A percentile compares a stretch with the other conserved stretches of the same genome.
Conservation (phyloP, 768 basidiomycete genomes). For the Phlebiopsis gigantea region DNA sequence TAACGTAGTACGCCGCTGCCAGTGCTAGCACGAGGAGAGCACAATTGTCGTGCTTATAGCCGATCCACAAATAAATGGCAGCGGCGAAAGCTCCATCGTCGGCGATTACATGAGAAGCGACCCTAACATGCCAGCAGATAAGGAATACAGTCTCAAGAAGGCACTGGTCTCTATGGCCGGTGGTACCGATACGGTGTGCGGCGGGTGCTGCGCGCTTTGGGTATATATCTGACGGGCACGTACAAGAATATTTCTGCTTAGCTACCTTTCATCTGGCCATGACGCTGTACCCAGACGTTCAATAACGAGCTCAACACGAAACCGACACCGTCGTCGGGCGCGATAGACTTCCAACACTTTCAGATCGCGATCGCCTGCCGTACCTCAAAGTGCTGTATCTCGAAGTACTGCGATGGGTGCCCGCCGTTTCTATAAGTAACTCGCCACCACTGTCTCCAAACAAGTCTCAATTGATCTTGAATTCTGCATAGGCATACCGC, state of each 20-base stretch:
- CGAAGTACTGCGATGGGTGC: conserved; percentile 31
- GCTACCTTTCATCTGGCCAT: conserved; percentile 13
- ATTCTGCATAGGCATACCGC: conserved; percentile 19
- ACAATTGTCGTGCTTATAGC: not conserved
- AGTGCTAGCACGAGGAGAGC: no score
- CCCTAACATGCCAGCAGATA: conserved; percentile 38
- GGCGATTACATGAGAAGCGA: conserved; percentile 30
- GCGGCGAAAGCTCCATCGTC: conserved; percentile 43
- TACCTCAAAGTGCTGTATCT: conserved; percentile 17
- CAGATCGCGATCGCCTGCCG: conserved; percentile 8
- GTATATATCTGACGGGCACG: not conserved
- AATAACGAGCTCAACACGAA: conserved; percentile 16
- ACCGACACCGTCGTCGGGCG: conserved; percentile 16
- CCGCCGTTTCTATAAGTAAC: conserved; percentile 13
- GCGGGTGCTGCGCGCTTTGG: not conserved
- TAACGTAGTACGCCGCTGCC: conserved; percentile 32
- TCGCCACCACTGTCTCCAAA: conserved; percentile 13
- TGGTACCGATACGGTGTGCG: conserved; percentile 34
- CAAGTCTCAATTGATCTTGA: not conserved
- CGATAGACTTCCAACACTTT: conserved; percentile 10
- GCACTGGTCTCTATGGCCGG: conserved; percentile 31
- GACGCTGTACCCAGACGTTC: conserved; percentile 16
- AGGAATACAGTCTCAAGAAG: conserved; percentile 63
- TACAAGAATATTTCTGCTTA: conserved; percentile 7
- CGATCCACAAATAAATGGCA: conserved; percentile 35